Evolutionary conservation across 2,329 filamentous ascomycete species (phyloP), one percentile per base, ranked within the genome.

Genomic region (Aspergillus glaucus): DNA sequence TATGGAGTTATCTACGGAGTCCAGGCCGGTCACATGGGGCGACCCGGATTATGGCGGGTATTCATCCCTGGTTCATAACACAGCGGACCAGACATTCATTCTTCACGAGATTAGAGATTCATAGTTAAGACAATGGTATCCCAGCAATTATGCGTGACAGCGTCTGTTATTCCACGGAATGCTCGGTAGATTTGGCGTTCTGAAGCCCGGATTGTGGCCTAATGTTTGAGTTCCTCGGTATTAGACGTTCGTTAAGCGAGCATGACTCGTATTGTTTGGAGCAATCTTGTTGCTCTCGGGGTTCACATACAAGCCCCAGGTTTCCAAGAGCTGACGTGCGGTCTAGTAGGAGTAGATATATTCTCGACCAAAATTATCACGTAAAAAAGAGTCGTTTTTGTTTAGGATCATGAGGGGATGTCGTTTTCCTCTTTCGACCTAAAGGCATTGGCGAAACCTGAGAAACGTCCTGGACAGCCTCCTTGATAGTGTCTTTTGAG

Each of bases 401-500:
- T 28, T 59, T 58, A n/a, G 62, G 55, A 45, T 66, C 64, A 3
- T 41, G 21, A 10, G 45, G 45, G 3, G 58, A 56, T 6, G 71
- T 65, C 1, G 69, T 64, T 3, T 68, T 70, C n/a, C 65, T 54
- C 37, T 69, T 69, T 14, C 56, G 57, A 34, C 46, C 41, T 42
- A 45, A 15, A 4, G 39, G 43, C 26, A 15, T 51, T 44, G 32
- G 44, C 14, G 43, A 51, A 37, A 42, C 19, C 54, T 24, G 62
- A 45, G 44, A 62, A 62, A 51, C 76, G 68, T 48, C 77, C 49
- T 88, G 84, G 1, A 93, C 84, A 0, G 82, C 86, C 60, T 96
- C 88, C 42, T 85, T 85, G 59, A 98, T 97, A 0, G 89, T 88
- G 61, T 87, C 82, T 48, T 85, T 79, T 0, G 91, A 96, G 1